Evolutionary conservation across 352 stramenopile species (phyloP).

Genomic region (Saprolegnia parasitica): DNA sequence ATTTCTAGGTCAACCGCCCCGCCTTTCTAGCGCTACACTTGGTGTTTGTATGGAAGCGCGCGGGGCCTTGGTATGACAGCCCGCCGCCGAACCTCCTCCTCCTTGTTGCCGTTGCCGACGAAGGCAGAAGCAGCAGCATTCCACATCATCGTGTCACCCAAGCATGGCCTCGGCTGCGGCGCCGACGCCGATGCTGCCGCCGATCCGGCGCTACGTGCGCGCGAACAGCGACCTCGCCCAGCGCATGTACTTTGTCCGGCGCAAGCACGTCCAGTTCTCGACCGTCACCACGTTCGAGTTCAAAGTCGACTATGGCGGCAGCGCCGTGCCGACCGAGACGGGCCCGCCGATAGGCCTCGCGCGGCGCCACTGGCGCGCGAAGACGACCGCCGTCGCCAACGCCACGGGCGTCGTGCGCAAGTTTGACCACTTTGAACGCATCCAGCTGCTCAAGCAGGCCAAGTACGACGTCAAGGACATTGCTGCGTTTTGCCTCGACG

Average conservation of each 20-base stretch:
- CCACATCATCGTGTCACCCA: not conserved
- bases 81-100: too few relatives aligned
- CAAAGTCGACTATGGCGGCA: conserved; percentile 21
- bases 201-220: conserved; percentile 8
- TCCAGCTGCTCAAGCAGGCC: conserved; percentile 19
- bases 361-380: conserved; percentile 2
- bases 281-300: conserved; percentile 22
- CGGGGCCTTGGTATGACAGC: not conserved
- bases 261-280: conserved; percentile 18
- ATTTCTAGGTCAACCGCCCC: too few relatives aligned
- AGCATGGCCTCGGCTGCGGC: not conserved
- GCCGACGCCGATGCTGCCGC: not conserved
- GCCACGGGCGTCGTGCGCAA: conserved; percentile 7
- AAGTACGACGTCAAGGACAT: conserved; percentile 24
- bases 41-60: too few relatives aligned
- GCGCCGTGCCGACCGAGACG: conserved; percentile 17
- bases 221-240: not conserved
- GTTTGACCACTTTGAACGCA: conserved; percentile 26
- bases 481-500: conserved; percentile 23
- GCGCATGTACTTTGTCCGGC: not conserved
- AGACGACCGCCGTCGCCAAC: conserved; percentile 6
- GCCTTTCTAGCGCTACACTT: too few relatives aligned
- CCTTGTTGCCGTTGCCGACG: not conserved
- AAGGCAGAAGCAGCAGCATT: not conserved
- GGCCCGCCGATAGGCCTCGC: conserved; percentile 23